phyloP scores from a whole-genome alignment of 768 basidiomycete genomes.

The Holtermannia corniformis region DNA sequence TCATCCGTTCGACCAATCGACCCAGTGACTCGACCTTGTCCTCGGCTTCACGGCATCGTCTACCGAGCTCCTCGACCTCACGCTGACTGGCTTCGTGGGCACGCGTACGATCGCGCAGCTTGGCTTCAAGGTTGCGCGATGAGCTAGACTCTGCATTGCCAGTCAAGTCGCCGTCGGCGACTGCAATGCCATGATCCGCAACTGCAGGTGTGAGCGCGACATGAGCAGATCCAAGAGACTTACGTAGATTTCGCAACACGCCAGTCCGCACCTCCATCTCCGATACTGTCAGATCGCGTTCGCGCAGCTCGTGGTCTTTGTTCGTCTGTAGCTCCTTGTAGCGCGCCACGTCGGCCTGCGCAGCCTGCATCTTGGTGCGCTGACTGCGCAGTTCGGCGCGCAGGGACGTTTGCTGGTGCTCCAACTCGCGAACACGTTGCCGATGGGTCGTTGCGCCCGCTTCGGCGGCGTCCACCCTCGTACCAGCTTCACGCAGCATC shows the following conservation, averaged over 20 bases:
- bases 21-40: constrained; percentile 57
- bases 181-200: constrained; percentile 71
- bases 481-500: constrained; percentile 68
- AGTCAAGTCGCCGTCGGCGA: constrained; percentile 65
- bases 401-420: constrained; percentile 55
- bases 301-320: constrained; percentile 57
- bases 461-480: constrained; percentile 61
- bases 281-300: constrained; percentile 56
- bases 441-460: constrained; percentile 59
- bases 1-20: constrained; percentile 57
- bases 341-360: constrained; percentile 58
- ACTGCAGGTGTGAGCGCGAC: constrained; percentile 43
- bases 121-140: constrained; percentile 60
- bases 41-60: constrained; percentile 66
- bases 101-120: constrained; percentile 62
- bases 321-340: constrained; percentile 57
- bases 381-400: constrained; percentile 63
- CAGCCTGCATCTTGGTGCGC: constrained; percentile 51
- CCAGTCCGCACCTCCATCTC: constrained; percentile 64
- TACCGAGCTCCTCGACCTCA: constrained; percentile 58
- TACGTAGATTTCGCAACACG: constrained; percentile 64
- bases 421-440: constrained; percentile 54
- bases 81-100: constrained; percentile 66
- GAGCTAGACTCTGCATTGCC: constrained; percentile 13
- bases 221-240: constrained; percentile 2